phyloP scores from a whole-genome alignment of 371 early-diverging fungal species.

The Actinomortierella wolfii region DNA sequence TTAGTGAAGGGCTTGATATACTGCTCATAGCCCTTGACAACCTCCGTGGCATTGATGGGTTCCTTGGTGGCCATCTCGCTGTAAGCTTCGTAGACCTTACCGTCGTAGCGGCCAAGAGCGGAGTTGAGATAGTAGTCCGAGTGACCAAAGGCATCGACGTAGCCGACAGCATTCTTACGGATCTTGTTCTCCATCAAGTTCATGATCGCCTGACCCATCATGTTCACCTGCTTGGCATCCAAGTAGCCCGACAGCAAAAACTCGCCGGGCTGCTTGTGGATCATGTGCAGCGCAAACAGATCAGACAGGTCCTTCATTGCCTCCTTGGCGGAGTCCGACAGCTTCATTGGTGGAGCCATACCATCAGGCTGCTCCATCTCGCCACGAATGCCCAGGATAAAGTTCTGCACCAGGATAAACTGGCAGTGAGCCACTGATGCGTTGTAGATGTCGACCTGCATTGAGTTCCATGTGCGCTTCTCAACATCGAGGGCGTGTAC shows the following conservation, averaged over 20 bases:
- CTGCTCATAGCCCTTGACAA: conserved; percentile 60
- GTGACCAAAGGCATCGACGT: conserved; percentile 78
- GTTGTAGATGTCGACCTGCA: conserved; percentile 67
- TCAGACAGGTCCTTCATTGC: conserved; percentile 58
- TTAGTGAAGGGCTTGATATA: conserved; percentile 57
- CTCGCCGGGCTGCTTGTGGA: conserved; percentile 71
- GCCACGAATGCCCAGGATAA: conserved; percentile 54
- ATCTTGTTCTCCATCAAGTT: conserved; percentile 57
- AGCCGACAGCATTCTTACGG: conserved; percentile 70
- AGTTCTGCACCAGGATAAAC: conserved; percentile 61
- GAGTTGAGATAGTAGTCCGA: conserved; percentile 75
- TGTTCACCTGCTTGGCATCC: conserved; percentile 55
- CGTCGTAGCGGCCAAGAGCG: conserved; percentile 77
- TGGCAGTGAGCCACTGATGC: conserved; percentile 69
- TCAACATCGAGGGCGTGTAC: conserved; percentile 65
- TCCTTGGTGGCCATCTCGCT: conserved; percentile 71
- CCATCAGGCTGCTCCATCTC: conserved; percentile 56
- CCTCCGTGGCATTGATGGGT: conserved; percentile 65
- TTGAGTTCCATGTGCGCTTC: conserved; percentile 72
- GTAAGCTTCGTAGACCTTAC: conserved; percentile 76
- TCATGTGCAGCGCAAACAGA: conserved; percentile 66
- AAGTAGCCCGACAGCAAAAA: conserved; percentile 63
- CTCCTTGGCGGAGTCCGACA: conserved; percentile 59
- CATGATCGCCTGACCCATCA: conserved; percentile 59
- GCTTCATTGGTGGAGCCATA: conserved; percentile 58